A percentile compares a stretch with the other conserved stretches of the same genome.
Conservation (phyloP, 2,329 filamentous ascomycete genomes). For the Cladosporium velox region DNA sequence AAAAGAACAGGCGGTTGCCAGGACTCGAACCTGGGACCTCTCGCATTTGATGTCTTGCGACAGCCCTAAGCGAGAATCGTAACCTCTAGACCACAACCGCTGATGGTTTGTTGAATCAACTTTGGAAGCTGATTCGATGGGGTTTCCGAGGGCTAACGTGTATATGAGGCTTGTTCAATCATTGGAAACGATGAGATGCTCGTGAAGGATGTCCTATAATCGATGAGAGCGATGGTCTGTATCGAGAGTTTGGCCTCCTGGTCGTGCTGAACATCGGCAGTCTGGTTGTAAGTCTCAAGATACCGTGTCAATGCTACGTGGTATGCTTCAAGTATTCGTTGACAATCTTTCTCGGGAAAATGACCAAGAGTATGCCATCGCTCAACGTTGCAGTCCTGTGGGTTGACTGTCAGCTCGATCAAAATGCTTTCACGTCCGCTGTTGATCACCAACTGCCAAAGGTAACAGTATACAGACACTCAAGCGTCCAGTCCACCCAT, state of each 20-base stretch:
- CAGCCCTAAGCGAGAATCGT: neutral
- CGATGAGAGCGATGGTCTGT: too few species aligned
- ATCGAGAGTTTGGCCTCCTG: accelerated
- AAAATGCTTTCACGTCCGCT: neutral
- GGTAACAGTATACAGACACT: too few species aligned
- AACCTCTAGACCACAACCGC: neutral
- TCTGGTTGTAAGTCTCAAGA: neutral
- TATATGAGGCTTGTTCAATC: too few species aligned
- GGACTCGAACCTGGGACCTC: conserved; percentile 16
- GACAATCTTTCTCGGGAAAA: neutral
- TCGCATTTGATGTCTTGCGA: conserved; percentile 1
- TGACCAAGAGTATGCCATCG: accelerated
- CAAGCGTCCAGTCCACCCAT: too few species aligned
- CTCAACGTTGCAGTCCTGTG: too few species aligned
- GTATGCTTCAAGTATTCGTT: neutral
- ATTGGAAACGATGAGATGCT: too few species aligned
- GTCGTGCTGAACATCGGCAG: neutral
- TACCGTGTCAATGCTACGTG: neutral
- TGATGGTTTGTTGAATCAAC: neutral
- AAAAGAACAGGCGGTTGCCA: conserved; percentile 13
- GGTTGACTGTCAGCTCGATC: neutral
- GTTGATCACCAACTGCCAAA: too few species aligned
- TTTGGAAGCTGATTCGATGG: neutral
- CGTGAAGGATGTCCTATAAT: too few species aligned
- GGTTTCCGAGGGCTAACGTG: accelerated